These are phyloP conservation scores for Mortierella sp. DNA, from an alignment of 371 early-diverging fungal genomes.

Conservation along the genomic window DNA sequence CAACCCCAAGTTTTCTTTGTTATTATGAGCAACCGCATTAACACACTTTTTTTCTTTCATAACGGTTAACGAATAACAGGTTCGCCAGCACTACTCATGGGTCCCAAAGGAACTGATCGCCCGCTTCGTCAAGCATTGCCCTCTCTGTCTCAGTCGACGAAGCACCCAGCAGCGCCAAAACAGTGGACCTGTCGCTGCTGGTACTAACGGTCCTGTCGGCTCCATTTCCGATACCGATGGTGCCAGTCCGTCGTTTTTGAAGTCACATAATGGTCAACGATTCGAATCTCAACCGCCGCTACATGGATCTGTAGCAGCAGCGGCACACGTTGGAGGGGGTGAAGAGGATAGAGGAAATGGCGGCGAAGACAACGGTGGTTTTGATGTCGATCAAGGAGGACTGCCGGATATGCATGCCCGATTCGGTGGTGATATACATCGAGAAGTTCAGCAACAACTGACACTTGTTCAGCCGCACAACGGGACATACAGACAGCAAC, in stretches of 20 bases:
- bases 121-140: slow-evolving; percentile 71
- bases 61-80: slow-evolving; percentile 45
- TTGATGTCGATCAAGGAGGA: not conserved
- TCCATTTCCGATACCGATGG: not conserved
- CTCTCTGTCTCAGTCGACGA: slow-evolving; percentile 61
- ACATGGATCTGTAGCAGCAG: not conserved
- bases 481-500: not conserved
- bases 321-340: not conserved
- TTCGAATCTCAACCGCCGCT: not conserved
- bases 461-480: not conserved
- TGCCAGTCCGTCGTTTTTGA: not conserved
- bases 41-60: slow-evolving; percentile 3
- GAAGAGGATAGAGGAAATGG: not conserved
- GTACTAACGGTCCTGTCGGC: not conserved
- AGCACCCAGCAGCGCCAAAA: slow-evolving; percentile 32
- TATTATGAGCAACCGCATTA: not conserved
- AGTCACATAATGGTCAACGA: slow-evolving; percentile 1
- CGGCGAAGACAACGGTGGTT: not conserved
- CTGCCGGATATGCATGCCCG: not conserved
- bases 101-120: slow-evolving; percentile 73
- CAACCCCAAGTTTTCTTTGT: not conserved
- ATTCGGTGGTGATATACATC: not conserved
- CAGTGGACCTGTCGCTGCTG: not conserved
- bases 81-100: slow-evolving; percentile 70
- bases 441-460: not conserved